These are phyloP conservation scores for Pseudomassariella vexata DNA, from an alignment of 2,329 filamentous ascomycete genomes.

Conservation along the genomic window DNA sequence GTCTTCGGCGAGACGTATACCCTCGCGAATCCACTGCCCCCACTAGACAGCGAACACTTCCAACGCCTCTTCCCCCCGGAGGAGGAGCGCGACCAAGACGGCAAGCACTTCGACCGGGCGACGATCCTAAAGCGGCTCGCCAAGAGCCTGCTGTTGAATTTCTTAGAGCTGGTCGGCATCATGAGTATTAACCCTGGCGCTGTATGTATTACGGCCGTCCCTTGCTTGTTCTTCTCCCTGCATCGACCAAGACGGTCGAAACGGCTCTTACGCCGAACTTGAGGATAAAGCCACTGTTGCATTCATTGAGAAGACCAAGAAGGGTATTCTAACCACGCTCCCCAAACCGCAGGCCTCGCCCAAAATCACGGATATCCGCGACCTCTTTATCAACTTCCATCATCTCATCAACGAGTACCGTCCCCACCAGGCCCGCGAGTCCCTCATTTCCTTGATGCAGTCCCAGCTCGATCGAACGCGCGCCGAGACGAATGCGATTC, in stretches of 20 bases:
- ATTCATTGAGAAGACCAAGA: too few relatives aligned
- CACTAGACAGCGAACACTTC: slow-evolving; percentile 61
- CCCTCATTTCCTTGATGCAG: slow-evolving; percentile 81
- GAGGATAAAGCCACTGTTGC: too few relatives aligned
- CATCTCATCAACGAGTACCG: slow-evolving; percentile 91
- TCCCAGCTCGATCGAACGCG: slow-evolving; percentile 68
- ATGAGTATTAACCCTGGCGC: slow-evolving; percentile 60
- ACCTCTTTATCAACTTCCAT: slow-evolving; percentile 84
- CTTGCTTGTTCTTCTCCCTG: neutral
- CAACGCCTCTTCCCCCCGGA: slow-evolving; percentile 48
- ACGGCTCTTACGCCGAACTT: too few relatives aligned
- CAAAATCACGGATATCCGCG: slow-evolving; percentile 74
- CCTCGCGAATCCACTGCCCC: slow-evolving; percentile 57
- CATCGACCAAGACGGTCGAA: slow-evolving; percentile 6
- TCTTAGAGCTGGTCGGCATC: slow-evolving; percentile 74
- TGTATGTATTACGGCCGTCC: slow-evolving; percentile 22
- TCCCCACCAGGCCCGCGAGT: slow-evolving; percentile 87
- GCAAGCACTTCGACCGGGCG: slow-evolving; percentile 55
- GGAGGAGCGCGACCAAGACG: slow-evolving; percentile 46
- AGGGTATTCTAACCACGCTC: too few relatives aligned
- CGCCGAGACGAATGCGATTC: slow-evolving; percentile 66
- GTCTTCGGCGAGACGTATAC: slow-evolving; percentile 68
- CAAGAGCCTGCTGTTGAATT: slow-evolving; percentile 83
- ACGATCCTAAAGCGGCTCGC: slow-evolving; percentile 70
- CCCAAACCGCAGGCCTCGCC: slow-evolving; percentile 45